A percentile compares a stretch with the other conserved stretches of the same genome.
Evolutionary conservation across 371 early-diverging fungal genomes (phyloP).

Genomic region (Fennellomyces sp.): DNA sequence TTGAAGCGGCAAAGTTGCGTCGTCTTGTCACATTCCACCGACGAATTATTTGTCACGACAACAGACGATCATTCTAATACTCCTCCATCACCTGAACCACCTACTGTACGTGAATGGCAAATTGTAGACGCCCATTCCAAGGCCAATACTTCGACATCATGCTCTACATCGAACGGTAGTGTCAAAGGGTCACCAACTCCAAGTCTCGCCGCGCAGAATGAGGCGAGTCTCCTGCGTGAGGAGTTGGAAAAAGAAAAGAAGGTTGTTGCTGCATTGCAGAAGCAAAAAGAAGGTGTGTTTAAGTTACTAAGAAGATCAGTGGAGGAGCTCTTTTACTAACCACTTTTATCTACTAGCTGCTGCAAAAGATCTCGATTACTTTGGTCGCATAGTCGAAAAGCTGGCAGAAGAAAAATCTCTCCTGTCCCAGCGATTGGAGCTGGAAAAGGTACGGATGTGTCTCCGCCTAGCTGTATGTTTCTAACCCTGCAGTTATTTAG

Average conservation of each 20-base stretch:
- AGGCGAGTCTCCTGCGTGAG: background rate
- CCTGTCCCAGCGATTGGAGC: background rate
- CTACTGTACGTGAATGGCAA: background rate
- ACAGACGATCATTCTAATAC: background rate
- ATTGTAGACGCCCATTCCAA: background rate
- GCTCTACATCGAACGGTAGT: background rate
- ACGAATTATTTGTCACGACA: background rate
- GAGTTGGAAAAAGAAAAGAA: slow-evolving; percentile 9
- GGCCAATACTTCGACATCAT: background rate
- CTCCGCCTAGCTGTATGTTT: background rate
- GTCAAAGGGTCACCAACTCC: background rate
- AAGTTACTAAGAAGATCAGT: background rate
- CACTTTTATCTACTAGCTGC: background rate
- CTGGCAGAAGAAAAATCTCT: background rate
- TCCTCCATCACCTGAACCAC: background rate
- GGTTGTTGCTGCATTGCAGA: background rate
- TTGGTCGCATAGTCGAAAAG: background rate
- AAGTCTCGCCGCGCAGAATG: background rate
- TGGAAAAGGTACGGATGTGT: background rate
- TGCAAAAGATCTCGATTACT: background rate
- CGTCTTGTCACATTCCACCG: background rate
- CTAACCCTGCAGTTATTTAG: background rate
- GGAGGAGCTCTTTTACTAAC: too few species aligned
- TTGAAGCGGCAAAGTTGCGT: background rate
- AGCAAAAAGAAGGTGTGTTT: background rate